phyloP scores from a whole-genome alignment of 495 filamentous ascomycete genomes.

The Aspergillus asperescens region DNA sequence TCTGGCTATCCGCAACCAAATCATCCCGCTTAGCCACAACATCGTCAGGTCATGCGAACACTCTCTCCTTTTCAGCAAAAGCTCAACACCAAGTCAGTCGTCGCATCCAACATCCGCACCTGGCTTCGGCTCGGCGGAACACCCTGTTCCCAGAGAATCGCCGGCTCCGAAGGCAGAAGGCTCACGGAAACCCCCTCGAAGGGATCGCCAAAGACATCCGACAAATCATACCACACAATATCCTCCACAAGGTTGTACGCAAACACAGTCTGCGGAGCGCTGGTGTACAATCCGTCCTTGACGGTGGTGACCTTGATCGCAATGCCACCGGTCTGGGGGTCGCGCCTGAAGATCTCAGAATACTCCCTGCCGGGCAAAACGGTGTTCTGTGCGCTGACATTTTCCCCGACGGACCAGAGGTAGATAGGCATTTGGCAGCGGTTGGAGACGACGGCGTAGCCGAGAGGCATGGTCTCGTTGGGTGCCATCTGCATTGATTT shows the following conservation, averaged over 20 bases:
- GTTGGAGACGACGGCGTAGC: constrained; percentile 48
- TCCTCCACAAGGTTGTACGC: constrained; percentile 47
- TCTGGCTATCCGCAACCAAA: background rate
- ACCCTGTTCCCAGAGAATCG: constrained; percentile 46
- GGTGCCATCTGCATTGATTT: background rate
- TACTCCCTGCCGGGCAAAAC: constrained; percentile 24
- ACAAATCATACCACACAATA: constrained; percentile 54
- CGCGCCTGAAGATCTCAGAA: constrained; percentile 40
- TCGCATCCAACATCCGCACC: constrained; percentile 33
- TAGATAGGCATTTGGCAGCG: constrained; percentile 43
- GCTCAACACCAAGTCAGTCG: constrained; percentile 32
- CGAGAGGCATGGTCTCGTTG: constrained; percentile 24
- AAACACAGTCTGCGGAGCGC: constrained; percentile 47
- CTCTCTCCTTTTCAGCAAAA: constrained; percentile 23
- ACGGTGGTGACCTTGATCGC: constrained; percentile 50
- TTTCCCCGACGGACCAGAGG: constrained; percentile 50
- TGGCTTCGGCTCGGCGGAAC: constrained; percentile 47
- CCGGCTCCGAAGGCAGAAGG: constrained; percentile 34
- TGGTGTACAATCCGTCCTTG: constrained; percentile 44
- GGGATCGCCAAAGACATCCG: constrained; percentile 52
- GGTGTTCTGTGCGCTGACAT: constrained; percentile 28
- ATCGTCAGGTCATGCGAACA: background rate
- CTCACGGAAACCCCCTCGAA: constrained; percentile 44
- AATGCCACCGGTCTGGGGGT: constrained; percentile 46
- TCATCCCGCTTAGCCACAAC: background rate